Evolutionary conservation across 2,329 filamentous ascomycete species (phyloP), one percentile per base, ranked within the genome.

Genomic region (Trichoderma atroviride): DNA sequence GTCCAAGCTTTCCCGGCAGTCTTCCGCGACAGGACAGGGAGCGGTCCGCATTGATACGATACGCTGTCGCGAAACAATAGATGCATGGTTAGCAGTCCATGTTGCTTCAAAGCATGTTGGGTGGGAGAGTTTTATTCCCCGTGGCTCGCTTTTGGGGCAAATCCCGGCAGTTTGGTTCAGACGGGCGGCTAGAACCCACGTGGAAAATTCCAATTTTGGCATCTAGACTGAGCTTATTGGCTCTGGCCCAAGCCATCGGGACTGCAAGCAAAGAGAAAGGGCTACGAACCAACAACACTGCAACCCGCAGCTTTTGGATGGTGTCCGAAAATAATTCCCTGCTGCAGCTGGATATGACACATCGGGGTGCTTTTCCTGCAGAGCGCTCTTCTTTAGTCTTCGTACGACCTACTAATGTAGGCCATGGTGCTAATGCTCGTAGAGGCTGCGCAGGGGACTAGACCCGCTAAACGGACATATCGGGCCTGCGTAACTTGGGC

Each of bases 171-270:
- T 52, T 19, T n/a, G 50, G 61, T 55, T 55, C 33, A 24, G 31
- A 53, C 37, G 47, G 22, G 29, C 55, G 31, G 55, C 55, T 35
- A 57, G 52, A 55, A 16, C 61, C 50, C 61, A 56, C 61, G 52
- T 64, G 50, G 47, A n/a, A 27, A 27, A 43, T 55, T 40, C 22
- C 50, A 52, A 40, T 55, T 64, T 55, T 29, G 50, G 50, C 50
- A 43, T 10, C 40, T n/a, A 5, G 24, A 59, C 35, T 24, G 57
- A 59, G 11, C 22, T 27, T 50, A 50, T 27, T 50, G 10, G 47
- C 22, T 16, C 57, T 33, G 61, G 55, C 61, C 61, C 61, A 56
- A 55, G 29, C 61, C 47, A 55, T 55, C 61, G 61, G 61, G 61
- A 56, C 50, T 5, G 31, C 37, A 24, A 31, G 35, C 33, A 31